These are phyloP conservation scores for Amauroascus niger DNA, from an alignment of 2,329 filamentous ascomycete genomes.

Conservation along the genomic window DNA sequence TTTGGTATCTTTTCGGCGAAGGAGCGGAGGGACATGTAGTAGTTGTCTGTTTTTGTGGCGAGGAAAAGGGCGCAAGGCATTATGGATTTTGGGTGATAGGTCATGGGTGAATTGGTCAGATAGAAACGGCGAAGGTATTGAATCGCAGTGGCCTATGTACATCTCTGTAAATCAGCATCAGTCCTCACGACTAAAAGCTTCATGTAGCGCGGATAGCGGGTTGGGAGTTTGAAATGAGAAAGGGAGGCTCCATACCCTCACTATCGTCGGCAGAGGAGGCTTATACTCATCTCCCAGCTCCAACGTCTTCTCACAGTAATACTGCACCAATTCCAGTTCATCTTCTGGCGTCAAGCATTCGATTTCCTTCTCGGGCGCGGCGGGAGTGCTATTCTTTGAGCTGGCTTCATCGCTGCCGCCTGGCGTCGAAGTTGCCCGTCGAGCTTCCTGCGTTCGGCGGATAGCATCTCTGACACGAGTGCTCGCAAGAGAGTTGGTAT, in stretches of 20 bases:
- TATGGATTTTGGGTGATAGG: conserved; percentile 82
- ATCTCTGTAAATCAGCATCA: conserved; percentile 35
- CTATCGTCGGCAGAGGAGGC: conserved; percentile 47
- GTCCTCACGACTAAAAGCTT: conserved; percentile 27
- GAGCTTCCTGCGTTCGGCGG: conserved; percentile 36
- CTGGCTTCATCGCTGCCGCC: conserved; percentile 6
- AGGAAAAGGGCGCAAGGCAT: conserved; percentile 88
- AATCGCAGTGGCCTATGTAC: conserved; percentile 60
- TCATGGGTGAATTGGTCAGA: conserved; percentile 90
- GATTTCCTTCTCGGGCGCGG: conserved; percentile 40
- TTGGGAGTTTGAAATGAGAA: not conserved
- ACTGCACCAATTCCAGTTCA: conserved; percentile 69
- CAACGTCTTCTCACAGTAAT: conserved; percentile 58
- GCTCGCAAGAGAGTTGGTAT: conserved; percentile 70
- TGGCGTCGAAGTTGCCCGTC: conserved; percentile 3
- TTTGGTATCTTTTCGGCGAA: conserved; percentile 63
- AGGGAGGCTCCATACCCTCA: conserved; percentile 41
- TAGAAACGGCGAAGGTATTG: conserved; percentile 93
- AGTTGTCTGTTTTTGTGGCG: conserved; percentile 82
- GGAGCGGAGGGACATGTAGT: conserved; percentile 56
- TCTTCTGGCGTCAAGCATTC: conserved; percentile 76
- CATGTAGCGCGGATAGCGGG: conserved; percentile 17
- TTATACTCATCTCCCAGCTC: conserved; percentile 52
- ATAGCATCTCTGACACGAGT: conserved; percentile 54
- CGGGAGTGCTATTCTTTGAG: not conserved